These are phyloP conservation scores for Garcia nutans DNA, from an alignment of 345 rosid species.

Conservation along the genomic window DNA sequence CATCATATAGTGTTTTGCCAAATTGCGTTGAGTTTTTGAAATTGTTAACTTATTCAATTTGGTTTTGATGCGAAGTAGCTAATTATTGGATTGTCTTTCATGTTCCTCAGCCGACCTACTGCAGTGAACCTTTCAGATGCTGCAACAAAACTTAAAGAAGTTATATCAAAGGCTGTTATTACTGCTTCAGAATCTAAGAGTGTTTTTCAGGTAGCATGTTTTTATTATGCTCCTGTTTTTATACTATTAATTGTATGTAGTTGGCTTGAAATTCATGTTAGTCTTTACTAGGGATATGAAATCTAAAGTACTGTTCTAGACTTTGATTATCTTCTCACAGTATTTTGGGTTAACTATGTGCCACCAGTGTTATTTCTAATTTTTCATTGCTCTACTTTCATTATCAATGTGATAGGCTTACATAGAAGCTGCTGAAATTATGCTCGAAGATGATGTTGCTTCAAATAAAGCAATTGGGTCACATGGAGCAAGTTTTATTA, in stretches of 20 bases:
- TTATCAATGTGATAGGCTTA: conserved; percentile 46
- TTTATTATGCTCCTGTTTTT: not conserved
- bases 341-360: not conserved
- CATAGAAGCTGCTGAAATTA: conserved; percentile 72
- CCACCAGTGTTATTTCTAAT: not conserved
- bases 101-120: conserved; percentile 74
- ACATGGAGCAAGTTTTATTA: conserved; percentile 62
- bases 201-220: conserved; percentile 54
- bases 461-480: conserved; percentile 88
- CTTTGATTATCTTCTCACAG: not conserved
- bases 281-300: not conserved
- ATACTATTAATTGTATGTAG: not conserved
- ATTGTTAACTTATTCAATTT: not conserved
- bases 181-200: conserved; percentile 35
- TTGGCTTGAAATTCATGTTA: conserved; percentile 10
- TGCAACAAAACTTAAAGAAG: conserved; percentile 66
- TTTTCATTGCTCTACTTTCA: not conserved
- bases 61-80: conserved; percentile 8
- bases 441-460: conserved; percentile 89
- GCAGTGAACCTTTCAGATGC: conserved; percentile 94
- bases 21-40: not conserved
- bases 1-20: not conserved
- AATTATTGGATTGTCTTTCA: conserved; percentile 2
- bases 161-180: conserved; percentile 47
- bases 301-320: no score